A percentile compares a stretch with the other conserved stretches of the same genome.
Conservation (phyloP, 352 stramenopile species). For the Detonula confervacea region DNA sequence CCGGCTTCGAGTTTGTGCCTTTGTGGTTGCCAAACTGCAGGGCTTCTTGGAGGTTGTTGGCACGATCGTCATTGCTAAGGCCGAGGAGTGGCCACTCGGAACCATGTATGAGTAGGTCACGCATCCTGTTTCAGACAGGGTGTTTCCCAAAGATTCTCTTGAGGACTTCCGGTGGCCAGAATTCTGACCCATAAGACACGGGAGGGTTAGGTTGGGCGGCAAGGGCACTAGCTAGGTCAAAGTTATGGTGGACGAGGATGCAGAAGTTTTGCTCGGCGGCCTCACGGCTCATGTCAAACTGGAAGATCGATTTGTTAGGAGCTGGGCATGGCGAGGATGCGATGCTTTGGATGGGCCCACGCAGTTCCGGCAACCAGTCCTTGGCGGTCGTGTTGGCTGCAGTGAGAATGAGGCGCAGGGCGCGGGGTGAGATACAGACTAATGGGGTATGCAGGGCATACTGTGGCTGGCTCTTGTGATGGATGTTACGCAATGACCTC, state of each 20-base stretch:
- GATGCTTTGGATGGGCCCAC: too few relatives aligned
- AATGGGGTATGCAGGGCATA: too few relatives aligned
- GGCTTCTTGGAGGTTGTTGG: not conserved
- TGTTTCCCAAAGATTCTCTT: not conserved
- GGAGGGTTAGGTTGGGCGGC: slow-evolving; percentile 1
- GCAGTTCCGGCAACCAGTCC: too few relatives aligned
- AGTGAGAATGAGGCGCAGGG: too few relatives aligned
- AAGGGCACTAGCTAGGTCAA: not conserved
- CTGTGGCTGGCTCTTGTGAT: too few relatives aligned
- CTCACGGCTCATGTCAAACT: not conserved
- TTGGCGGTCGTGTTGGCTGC: too few relatives aligned
- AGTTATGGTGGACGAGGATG: not conserved
- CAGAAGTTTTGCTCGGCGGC: too few relatives aligned
- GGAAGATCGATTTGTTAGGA: not conserved
- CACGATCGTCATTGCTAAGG: not conserved
- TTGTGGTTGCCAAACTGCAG: not conserved
- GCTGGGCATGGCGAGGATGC: not conserved
- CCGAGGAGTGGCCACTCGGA: not conserved
- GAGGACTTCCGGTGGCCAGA: not conserved
- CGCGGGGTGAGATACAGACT: too few relatives aligned
- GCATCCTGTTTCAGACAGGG: not conserved
- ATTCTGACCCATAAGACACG: slow-evolving; percentile 11
- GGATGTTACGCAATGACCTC: too few relatives aligned
- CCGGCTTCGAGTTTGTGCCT: not conserved
- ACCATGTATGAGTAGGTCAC: not conserved